Evolutionary conservation across 805 yeast species (phyloP), one percentile per base, ranked within the genome.

Genomic region (Yamadazyma takamatsuzukensis): DNA sequence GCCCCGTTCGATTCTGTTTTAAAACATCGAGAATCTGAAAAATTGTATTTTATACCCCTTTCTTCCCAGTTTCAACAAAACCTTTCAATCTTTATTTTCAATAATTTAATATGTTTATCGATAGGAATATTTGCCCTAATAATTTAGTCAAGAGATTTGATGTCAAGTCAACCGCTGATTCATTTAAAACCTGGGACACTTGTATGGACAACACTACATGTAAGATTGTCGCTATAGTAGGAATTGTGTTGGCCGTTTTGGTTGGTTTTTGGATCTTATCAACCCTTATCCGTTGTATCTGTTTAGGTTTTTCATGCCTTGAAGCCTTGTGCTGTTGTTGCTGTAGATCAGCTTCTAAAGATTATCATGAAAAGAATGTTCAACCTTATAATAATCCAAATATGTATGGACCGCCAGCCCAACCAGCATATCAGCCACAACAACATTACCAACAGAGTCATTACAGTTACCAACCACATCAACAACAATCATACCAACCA

Each of bases 131-230:
- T 15, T 43, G 47, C 29, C 43, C 41, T n/a, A 21, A 40, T 10
- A n/a, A 30, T 5, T 21, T 41, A 1, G 15, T 34, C 15, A 36
- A 34, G 25, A 29, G 43, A 31, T 30, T 15, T 5, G 57, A 53
- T 25, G 56, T 56, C 27, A 47, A 34, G 14, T 37, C 57, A 21
- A 63, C 69, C 4, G 68, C 68, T 12, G 77, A 79, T 12, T 49
- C 83, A 5, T 81, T 81, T 64, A 74, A 66, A 48, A 44, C 54
- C 33, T 84, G 94, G 93, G 76, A 80, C 49, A 74, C 84, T 2
- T 85, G 95, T 58, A 83, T 83, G 90, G 81, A 71, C 49, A 81
- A 83, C 54, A 78, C 61, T 27, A 67, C 78, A 29, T 85, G 95
- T 57, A 85, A 84, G 50, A 74, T 83, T 36, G 74, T 81, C 14